Evolutionary conservation across 768 basidiomycete species (phyloP), one percentile per base, ranked within the genome.

Genomic region (Kwoniella mangroviensis): DNA sequence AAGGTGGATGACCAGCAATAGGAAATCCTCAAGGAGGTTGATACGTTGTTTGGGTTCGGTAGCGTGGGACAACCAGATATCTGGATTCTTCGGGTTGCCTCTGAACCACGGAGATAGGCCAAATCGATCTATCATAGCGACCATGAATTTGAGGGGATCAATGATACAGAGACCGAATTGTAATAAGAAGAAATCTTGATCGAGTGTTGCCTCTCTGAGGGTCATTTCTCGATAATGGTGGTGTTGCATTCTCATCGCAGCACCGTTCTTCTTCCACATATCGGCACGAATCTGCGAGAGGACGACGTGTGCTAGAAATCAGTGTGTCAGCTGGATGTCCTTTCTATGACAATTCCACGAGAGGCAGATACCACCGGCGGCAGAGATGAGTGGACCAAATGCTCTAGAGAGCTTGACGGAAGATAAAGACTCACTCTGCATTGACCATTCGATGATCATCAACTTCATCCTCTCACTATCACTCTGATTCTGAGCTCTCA

Each of bases 181-280:
- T 2, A 98, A 87, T 69, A 96, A 88, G 85, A 90, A 94, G 19
- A 97, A 86, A 73, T 94, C 97, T 81, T 98, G 94, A 82, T 99
- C 97, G 79, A 96, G 95, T 77, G 96, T 97, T 6, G 94, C 87
- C 81, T 99, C 97, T 21, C 96, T 90, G 26, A 98, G 88, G 88
- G 92, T 91, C 83, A 93, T 94, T 81, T 98, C 96, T 28, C 94
- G 91, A 81, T 99, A 99, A 81, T 98, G 96, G 63, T 95, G 87
- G 4, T 94, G 86, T 81, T 98, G 97, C 0, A 94, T 94, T 1
- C 96, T 90, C 74, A 98, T 95, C 17, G 91, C 91, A 78, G 94
- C 92, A 3, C 97, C 97, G 75, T 99, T 99, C 64, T 96, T 91
- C 9, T 97, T 95, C 97, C 97, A 99, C 4, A 98, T 86, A 0